Percentiles rank a stretch among this genome's conserved stretches.
Evolutionary conservation across 2,329 filamentous ascomycete genomes (phyloP).

Genomic region (Alternaria sp.): DNA sequence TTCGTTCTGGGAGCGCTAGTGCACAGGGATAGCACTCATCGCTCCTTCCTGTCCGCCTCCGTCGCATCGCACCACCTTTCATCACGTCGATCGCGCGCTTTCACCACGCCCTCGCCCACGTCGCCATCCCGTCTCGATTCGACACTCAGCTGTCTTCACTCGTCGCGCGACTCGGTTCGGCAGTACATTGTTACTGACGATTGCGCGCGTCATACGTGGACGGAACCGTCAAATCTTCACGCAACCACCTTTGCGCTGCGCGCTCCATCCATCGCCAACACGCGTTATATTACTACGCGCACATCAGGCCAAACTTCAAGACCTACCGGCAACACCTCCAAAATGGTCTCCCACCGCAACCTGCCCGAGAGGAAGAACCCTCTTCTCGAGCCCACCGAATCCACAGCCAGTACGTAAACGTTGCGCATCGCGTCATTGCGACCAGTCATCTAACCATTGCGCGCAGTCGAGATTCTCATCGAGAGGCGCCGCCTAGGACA

Average conservation of each 20-base stretch:
- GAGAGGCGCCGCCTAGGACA: conserved; percentile 87
- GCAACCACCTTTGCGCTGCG: conserved; percentile 33
- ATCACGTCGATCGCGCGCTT: conserved; percentile 24
- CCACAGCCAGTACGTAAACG: conserved; percentile 66
- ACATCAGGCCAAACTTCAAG: neutral
- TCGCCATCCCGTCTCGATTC: conserved; percentile 5
- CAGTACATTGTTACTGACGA: conserved; percentile 12
- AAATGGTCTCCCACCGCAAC: conserved; percentile 50
- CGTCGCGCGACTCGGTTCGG: conserved; percentile 12
- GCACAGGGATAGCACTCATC: conserved; percentile 22
- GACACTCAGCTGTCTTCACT: conserved; percentile 12
- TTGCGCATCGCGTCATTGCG: conserved; percentile 35
- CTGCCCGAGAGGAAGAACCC: conserved; percentile 70
- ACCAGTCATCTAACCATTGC: conserved; percentile 26
- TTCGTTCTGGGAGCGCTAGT: conserved; percentile 10
- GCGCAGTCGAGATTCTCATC: conserved; percentile 65
- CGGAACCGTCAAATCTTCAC: conserved; percentile 12
- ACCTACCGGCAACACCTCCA: conserved; percentile 11
- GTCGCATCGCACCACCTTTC: conserved; percentile 17
- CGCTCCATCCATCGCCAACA: conserved; percentile 25
- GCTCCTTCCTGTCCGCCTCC: conserved; percentile 14
- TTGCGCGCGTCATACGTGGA: conserved; percentile 25
- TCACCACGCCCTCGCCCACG: conserved; percentile 7
- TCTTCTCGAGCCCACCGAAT: conserved; percentile 66
- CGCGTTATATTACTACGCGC: conserved; percentile 21